Base-by-base conservation (phyloP, 2,329 filamentous ascomycete genomes). In the Trichophyton rubrum region DNA sequence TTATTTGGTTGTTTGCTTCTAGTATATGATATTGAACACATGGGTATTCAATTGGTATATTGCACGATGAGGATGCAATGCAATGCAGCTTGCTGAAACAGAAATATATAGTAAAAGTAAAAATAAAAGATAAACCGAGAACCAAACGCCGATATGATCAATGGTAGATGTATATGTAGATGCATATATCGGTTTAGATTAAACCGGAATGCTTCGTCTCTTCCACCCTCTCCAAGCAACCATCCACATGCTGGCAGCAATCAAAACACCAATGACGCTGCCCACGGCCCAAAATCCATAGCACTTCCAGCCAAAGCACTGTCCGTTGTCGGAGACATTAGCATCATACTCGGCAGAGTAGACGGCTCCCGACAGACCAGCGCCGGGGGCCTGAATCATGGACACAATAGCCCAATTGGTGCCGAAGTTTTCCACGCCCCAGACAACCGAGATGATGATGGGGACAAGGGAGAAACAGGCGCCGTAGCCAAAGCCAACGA, bases 391-490 rank as follows among this genome's bases (percentile, higher is more conserved):
- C 2, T 93, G 93, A 61, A 92, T 85, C 79, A 95, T 93, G 47
- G 91, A 90, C 6, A 97, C 85, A 63, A 97, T 91, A 8, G 93
- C 93, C 85, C 92, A 99, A 68, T 99, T 97, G 0, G 93, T 99
- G 61, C 90, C 93, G 71, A 99, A 97, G 72, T 97, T 99, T 77
- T 97, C 91, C 0, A 96, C 90, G 27, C 93, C 93, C 93, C 93
- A 99, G 53, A 99, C 92, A 8, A 96, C 90, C n/a, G 86, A 90
- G 66, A 96, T 87, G 61, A 97, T 89, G 65, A 97, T 91, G 1
- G 93, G 93, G 0, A 88, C 88, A 4, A 97, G 81, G 56, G 85
- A 88, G 77, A 97, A 99, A 22, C 91, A 84, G 35, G 91, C 91
- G 51, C 93, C 93, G 70, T 99, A 97, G 51, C 93, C 93, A 1